phyloP scores from a whole-genome alignment of 148 eudicot genomes.

The Cornus suecica region DNA sequence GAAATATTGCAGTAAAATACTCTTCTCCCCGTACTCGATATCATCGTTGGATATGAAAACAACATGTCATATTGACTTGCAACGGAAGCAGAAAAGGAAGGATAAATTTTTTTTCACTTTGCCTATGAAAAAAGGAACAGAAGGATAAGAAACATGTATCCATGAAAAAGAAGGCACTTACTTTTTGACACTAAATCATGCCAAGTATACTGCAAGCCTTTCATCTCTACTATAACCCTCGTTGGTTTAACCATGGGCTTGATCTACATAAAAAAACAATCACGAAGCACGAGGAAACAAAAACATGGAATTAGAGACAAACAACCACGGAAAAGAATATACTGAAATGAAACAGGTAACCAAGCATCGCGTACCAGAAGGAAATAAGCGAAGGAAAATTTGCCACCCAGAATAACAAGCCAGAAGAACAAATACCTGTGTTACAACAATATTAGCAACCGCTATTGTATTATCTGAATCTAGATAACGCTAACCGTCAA shows the following conservation, averaged over 20 bases:
- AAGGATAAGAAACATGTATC: neutral
- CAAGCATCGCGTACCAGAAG: constrained; percentile 59
- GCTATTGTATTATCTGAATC: neutral
- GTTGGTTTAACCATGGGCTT: constrained; percentile 83
- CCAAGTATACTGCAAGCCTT: constrained; percentile 65
- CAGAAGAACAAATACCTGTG: constrained; percentile 85
- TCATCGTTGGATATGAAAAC: too few species aligned
- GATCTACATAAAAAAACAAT: constrained; percentile 48
- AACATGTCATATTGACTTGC: too few species aligned
- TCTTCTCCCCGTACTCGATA: too few species aligned
- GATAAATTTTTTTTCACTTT: too few species aligned
- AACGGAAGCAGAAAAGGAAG: neutral
- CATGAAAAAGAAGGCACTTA: constrained; percentile 36
- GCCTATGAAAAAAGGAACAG: too few species aligned
- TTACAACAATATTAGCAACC: constrained; percentile 11
- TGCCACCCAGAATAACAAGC: constrained; percentile 76
- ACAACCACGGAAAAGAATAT: neutral
- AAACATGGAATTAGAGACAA: neutral
- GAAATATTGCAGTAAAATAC: too few species aligned
- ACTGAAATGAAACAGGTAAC: neutral
- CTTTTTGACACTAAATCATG: constrained; percentile 88
- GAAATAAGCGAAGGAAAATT: constrained; percentile 80
- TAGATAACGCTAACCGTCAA: neutral
- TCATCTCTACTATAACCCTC: constrained; percentile 39
- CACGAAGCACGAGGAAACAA: neutral